Evolutionary conservation across 176 grass and related monocot genomes (phyloP).

Genomic region (Neostapfia colusana): DNA sequence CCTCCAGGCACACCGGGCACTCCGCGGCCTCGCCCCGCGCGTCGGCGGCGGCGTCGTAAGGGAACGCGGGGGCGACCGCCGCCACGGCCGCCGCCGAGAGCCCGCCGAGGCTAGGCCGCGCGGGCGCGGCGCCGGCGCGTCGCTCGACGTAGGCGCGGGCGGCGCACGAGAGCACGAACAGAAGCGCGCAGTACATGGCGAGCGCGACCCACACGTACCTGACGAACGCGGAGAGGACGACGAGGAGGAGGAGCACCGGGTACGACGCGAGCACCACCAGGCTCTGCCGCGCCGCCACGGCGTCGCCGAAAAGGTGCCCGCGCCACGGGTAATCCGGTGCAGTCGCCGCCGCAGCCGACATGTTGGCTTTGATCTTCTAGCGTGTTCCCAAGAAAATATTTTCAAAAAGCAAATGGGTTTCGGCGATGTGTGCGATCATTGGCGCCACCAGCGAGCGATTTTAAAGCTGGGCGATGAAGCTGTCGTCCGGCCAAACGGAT

Average conservation of each 20-base stretch:
- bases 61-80: constrained; percentile 30
- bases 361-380: background rate
- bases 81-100: constrained; percentile 25
- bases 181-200: constrained; percentile 35
- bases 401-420: background rate
- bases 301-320: background rate
- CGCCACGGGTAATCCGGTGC: constrained; percentile 11
- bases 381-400: background rate
- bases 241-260: constrained; percentile 40
- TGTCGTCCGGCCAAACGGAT: background rate
- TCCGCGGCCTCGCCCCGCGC: background rate
- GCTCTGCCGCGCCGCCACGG: background rate
- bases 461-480: constrained; percentile 3
- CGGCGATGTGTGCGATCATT: background rate
- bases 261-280: constrained; percentile 43
- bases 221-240: constrained; percentile 46
- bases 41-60: background rate
- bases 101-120: background rate
- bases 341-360: background rate
- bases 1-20: constrained; percentile 65
- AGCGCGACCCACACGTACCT: constrained; percentile 48
- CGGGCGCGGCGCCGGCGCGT: background rate
- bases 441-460: background rate
- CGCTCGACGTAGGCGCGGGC: background rate
- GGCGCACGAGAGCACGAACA: constrained; percentile 15